Percentiles rank a stretch among this genome's conserved stretches.
Evolutionary conservation across 345 rosid species (phyloP).

Genomic region (Boechera retrofracta): DNA sequence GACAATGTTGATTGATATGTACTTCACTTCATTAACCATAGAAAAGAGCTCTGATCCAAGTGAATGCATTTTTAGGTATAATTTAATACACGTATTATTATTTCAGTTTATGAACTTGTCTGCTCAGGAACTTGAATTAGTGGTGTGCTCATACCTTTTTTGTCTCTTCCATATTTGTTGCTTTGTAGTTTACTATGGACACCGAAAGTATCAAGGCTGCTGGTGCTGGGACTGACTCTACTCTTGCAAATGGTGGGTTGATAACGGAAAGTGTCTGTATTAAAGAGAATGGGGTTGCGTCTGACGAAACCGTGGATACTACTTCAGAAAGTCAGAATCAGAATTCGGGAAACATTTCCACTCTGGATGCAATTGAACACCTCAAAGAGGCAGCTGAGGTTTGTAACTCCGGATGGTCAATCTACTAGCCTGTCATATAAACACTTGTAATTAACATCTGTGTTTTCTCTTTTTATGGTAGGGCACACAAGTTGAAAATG

Average conservation of each 20-base stretch:
- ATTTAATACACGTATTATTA: background rate
- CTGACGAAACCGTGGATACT: constrained; percentile 37
- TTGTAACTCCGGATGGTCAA: constrained; percentile 22
- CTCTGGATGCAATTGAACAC: constrained; percentile 48
- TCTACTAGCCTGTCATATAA: background rate
- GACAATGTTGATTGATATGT: constrained; percentile 24
- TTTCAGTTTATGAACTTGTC: constrained; percentile 1
- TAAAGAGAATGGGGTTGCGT: constrained; percentile 48
- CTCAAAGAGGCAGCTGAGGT: constrained; percentile 55
- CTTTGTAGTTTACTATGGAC: constrained; percentile 63
- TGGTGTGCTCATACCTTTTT: background rate
- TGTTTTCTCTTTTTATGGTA: constrained; percentile 26
- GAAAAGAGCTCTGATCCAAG: background rate
- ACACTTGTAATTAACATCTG: constrained; percentile 2
- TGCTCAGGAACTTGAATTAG: constrained; percentile 10
- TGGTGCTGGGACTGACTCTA: constrained; percentile 53
- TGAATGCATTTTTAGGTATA: background rate
- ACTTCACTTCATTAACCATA: background rate
- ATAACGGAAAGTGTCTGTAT: constrained; percentile 44
- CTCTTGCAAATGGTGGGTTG: constrained; percentile 59
- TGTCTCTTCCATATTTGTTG: constrained; percentile 24
- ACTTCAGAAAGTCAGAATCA: constrained; percentile 42
- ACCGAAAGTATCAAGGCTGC: constrained; percentile 45
- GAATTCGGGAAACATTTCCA: constrained; percentile 40
- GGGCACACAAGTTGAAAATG: constrained; percentile 55